Base-by-base conservation (phyloP, 140 eudicot species). In the Bidens hawaiensis region DNA sequence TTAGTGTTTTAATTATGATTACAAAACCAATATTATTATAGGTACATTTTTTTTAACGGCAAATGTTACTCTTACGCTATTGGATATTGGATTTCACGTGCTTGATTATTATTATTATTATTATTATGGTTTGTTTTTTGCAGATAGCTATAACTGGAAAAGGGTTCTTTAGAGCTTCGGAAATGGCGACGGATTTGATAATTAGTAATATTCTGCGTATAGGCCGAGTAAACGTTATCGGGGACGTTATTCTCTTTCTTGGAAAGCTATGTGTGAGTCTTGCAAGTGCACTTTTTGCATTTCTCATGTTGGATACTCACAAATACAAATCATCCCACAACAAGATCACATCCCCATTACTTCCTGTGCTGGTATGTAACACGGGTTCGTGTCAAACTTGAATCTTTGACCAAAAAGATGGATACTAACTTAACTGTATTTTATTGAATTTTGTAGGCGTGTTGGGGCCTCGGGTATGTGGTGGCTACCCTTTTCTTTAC, bases 241-340 rank as follows among this genome's bases (percentile, higher is more conserved):
- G 99, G 38, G 99, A 93, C 52, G 95, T 93, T 53, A 85, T 88
- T 55, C 85, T 93, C 48, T 85, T 83, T 63, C 95, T 93, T 25
- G 99, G 96, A 22, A 93, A 88, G 78, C 80, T 93, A 5, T 88
- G 96, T 70, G 95, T 93, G 52, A 93, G 99, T 80, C 88, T 91
- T 6, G 78, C 93, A 4, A 87, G 99, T 68, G 89, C 96, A 9
- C 83, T 91, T 69, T 91, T 91, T 34, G 91, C 93, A n/a, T 91
- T 87, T 59, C 84, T 93, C n/a, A 85, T 93, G 96, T 57, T 93
- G 88, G 95, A 88, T 57, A 81, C 95, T 49, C 87, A 88, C 69
- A 85, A 72, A 59, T 88, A 85, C 69, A 79, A 73, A 59, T 78
- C 94, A 27, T 80, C 95, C 27, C 99, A 93, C 76, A 83, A 85